A percentile compares a stretch with the other conserved stretches of the same genome.
Conservation (phyloP, 441 rosid genomes). For the Pelargonium cotyledonis region DNA sequence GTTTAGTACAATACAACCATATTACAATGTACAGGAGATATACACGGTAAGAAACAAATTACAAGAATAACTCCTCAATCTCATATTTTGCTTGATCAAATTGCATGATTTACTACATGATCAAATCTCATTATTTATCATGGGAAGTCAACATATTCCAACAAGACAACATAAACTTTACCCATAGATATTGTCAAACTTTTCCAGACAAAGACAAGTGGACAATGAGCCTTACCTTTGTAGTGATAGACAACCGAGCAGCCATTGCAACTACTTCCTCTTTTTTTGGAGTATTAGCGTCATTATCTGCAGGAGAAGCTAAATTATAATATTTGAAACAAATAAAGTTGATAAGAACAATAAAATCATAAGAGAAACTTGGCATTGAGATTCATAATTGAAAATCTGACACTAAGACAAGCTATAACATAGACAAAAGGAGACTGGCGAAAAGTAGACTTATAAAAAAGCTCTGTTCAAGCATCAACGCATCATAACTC, state of each 20-base stretch:
- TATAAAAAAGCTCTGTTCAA: background rate
- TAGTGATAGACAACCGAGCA: slow-evolving; percentile 66
- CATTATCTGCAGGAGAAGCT: slow-evolving; percentile 41
- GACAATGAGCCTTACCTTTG: slow-evolving; percentile 49
- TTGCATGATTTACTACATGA: no score
- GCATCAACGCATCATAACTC: background rate
- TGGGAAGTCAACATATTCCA: background rate
- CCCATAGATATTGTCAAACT: background rate
- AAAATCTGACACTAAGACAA: background rate
- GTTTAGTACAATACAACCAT: no score
- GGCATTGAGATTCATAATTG: background rate
- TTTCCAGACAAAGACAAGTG: background rate
- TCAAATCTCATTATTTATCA: no score
- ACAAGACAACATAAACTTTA: background rate
- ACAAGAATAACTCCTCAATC: no score
- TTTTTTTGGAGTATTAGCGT: slow-evolving; percentile 48
- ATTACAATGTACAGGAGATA: no score
- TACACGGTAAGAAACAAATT: no score
- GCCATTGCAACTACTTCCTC: slow-evolving; percentile 68
- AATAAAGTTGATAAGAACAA: slow-evolving; percentile 8
- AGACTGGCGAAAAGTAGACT: background rate
- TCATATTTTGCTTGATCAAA: no score
- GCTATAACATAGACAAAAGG: background rate
- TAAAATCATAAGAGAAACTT: slow-evolving; percentile 1
- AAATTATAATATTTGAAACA: slow-evolving; percentile 19